Evolutionary conservation across 768 basidiomycete species (phyloP).

Genomic region (Termitomyces eurrhizus): DNA sequence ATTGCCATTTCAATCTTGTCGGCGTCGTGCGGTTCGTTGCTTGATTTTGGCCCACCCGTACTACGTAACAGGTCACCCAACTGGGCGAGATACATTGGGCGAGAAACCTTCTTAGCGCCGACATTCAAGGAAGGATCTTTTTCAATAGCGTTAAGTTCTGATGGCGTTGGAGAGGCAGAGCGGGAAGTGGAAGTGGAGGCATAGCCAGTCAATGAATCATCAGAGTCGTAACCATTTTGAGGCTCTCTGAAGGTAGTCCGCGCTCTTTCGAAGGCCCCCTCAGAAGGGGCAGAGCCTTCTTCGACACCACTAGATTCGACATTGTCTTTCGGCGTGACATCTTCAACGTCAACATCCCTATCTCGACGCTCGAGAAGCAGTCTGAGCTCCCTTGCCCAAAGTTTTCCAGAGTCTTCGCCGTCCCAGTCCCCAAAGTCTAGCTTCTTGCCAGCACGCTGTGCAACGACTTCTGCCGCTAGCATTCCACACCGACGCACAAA

Average conservation of each 20-base stretch:
- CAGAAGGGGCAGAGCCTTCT: neutral
- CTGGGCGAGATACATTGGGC: constrained; percentile 89
- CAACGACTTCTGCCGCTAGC: constrained; percentile 83
- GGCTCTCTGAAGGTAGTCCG: constrained; percentile 20
- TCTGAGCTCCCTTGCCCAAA: constrained; percentile 64
- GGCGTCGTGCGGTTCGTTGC: constrained; percentile 61
- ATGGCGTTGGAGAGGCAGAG: constrained; percentile 75
- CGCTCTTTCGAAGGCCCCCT: neutral
- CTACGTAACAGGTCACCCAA: constrained; percentile 73
- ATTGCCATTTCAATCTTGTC: constrained; percentile 81
- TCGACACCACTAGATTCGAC: neutral
- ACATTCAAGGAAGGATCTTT: constrained; percentile 80
- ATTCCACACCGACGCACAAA: constrained; percentile 86
- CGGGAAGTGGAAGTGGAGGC: constrained; percentile 62
- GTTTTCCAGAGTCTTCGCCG: constrained; percentile 60
- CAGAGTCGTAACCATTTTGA: constrained; percentile 59
- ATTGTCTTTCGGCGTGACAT: constrained; percentile 5
- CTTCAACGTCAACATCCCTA: constrained; percentile 38
- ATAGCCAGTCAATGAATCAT: constrained; percentile 84
- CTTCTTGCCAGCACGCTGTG: constrained; percentile 55
- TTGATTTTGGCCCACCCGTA: constrained; percentile 43
- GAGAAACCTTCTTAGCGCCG: constrained; percentile 62
- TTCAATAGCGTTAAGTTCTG: constrained; percentile 79
- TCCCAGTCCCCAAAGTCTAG: constrained; percentile 86
- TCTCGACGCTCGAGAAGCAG: constrained; percentile 47